Conservation (phyloP, 2,329 filamentous ascomycete genomes). For the Neonectria sp. region DNA sequence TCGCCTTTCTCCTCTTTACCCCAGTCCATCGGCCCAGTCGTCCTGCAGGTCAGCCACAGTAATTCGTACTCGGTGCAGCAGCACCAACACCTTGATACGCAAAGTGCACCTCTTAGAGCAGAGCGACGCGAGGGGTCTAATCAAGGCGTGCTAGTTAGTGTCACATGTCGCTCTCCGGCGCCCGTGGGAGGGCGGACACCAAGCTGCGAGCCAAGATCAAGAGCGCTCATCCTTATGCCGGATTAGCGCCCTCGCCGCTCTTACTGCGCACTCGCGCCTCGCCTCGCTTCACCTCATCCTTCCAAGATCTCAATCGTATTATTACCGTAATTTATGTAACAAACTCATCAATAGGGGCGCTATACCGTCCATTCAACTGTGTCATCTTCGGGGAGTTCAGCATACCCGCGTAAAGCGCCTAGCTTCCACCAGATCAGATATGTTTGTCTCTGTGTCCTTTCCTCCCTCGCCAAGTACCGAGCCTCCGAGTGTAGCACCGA, state of each 20-base stretch:
- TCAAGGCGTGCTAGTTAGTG: slow-evolving; percentile 1
- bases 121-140: neutral
- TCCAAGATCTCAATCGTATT: slow-evolving; percentile 22
- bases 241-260: slow-evolving; percentile 30
- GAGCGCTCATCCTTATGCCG: slow-evolving; percentile 17
- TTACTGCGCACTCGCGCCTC: slow-evolving; percentile 6
- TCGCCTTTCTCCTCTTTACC: too few relatives aligned
- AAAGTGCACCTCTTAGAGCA: neutral
- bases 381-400: slow-evolving; percentile 1
- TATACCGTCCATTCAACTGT: neutral
- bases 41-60: neutral
- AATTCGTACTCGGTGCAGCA: neutral
- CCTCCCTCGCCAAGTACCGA: neutral
- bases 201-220: neutral
- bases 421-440: neutral
- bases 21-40: neutral
- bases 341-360: slow-evolving; percentile 11
- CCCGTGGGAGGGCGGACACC: slow-evolving; percentile 1
- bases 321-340: slow-evolving; percentile 29
- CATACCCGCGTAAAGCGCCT: slow-evolving; percentile 16
- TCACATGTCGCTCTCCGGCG: slow-evolving; percentile 20
- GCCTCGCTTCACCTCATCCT: neutral
- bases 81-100: neutral
- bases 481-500: neutral
- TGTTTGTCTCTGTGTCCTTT: neutral